Percentiles rank a stretch among this genome's conserved stretches.
Evolutionary conservation across 805 yeast genomes (phyloP).

Genomic region (Soucietia sequanensis): DNA sequence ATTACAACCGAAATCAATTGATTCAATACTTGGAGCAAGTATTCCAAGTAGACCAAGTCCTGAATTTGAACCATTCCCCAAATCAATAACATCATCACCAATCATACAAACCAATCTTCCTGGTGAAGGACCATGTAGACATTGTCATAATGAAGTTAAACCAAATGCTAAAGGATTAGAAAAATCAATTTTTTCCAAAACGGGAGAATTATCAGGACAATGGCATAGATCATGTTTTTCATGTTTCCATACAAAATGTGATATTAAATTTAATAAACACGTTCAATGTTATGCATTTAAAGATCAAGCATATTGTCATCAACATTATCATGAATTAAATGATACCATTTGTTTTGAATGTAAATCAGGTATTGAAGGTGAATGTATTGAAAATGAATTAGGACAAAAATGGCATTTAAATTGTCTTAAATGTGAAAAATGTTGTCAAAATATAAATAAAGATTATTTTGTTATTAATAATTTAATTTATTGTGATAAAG

Average conservation of each 20-base stretch:
- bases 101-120: conserved; percentile 35
- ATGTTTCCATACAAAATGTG: conserved; percentile 60
- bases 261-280: conserved; percentile 52
- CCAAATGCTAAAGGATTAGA: conserved; percentile 34
- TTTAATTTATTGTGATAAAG: conserved; percentile 51
- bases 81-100: neutral
- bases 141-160: conserved; percentile 55
- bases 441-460: conserved; percentile 47
- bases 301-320: conserved; percentile 80
- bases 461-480: conserved; percentile 58
- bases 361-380: conserved; percentile 79
- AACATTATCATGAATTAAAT: conserved; percentile 74
- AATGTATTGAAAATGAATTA: conserved; percentile 77
- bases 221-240: conserved; percentile 91
- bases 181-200: conserved; percentile 80
- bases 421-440: conserved; percentile 69
- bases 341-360: conserved; percentile 74
- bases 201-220: conserved; percentile 81
- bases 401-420: conserved; percentile 69
- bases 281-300: conserved; percentile 72
- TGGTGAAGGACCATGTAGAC: conserved; percentile 81
- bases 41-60: neutral
- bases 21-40: conserved; percentile 1
- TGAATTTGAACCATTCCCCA: conserved; percentile 2
- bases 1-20: conserved; percentile 4